phyloP scores from a whole-genome alignment of 148 eudicot species.

The Bassia scoparia region DNA sequence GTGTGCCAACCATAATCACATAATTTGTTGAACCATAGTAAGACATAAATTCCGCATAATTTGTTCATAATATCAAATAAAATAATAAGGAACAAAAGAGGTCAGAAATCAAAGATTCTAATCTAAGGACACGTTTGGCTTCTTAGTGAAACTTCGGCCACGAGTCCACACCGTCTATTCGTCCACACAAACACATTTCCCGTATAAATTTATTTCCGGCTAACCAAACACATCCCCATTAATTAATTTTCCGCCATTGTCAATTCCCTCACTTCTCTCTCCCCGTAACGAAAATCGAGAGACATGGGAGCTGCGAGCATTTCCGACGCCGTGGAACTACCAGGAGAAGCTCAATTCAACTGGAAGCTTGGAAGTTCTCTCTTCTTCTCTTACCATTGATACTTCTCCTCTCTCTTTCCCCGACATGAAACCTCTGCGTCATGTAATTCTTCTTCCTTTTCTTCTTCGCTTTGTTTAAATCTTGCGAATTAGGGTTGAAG shows the following conservation, averaged over 20 bases:
- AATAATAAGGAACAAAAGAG: neutral
- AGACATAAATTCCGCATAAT: no score
- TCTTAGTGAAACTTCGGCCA: neutral
- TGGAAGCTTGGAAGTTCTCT: conserved; percentile 39
- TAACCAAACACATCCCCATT: conserved; percentile 11
- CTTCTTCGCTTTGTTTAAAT: neutral
- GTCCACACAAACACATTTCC: neutral
- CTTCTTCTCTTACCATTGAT: conserved; percentile 62
- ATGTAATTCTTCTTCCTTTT: conserved; percentile 38
- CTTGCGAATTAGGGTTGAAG: neutral
- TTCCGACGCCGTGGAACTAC: conserved; percentile 59
- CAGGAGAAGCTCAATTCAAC: conserved; percentile 33
- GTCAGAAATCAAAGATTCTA: neutral
- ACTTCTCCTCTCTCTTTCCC: conserved; percentile 78
- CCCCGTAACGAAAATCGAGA: neutral
- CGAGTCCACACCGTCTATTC: neutral
- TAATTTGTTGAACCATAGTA: neutral
- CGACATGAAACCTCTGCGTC: conserved; percentile 61
- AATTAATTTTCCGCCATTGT: conserved; percentile 19
- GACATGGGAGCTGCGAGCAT: conserved; percentile 47
- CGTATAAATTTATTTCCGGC: conserved; percentile 4
- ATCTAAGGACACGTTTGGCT: conserved; percentile 6
- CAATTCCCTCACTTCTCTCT: neutral
- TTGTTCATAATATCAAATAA: no score
- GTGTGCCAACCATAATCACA: neutral